Conservation (phyloP, 495 filamentous ascomycete species). For the Tetracladium setigerum region DNA sequence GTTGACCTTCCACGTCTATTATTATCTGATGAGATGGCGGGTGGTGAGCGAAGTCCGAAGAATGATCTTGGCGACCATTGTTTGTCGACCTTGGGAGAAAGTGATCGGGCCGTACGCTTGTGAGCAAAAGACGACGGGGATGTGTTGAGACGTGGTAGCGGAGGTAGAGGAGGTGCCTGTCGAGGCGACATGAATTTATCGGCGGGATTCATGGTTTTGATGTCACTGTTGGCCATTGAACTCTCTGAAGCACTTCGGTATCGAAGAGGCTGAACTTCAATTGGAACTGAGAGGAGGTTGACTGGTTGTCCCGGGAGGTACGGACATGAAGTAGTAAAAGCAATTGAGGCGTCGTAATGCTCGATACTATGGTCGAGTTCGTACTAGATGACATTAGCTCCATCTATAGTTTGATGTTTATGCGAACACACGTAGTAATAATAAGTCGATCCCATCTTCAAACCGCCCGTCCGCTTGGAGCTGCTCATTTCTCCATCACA, state of each 20-base stretch:
- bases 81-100: slow-evolving; percentile 33
- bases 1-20: slow-evolving; percentile 14
- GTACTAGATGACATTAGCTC: slow-evolving; percentile 40
- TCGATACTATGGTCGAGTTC: slow-evolving; percentile 69
- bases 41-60: slow-evolving; percentile 13
- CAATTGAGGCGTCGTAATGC: slow-evolving; percentile 59
- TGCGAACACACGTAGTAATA: slow-evolving; percentile 76
- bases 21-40: background rate
- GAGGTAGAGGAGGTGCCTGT: slow-evolving; percentile 43
- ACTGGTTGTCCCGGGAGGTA: slow-evolving; percentile 79
- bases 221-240: slow-evolving; percentile 38
- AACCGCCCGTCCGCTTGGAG: slow-evolving; percentile 61
- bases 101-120: slow-evolving; percentile 37
- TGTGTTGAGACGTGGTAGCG: slow-evolving; percentile 43
- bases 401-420: slow-evolving; percentile 11
- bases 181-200: slow-evolving; percentile 68
- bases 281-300: slow-evolving; percentile 74
- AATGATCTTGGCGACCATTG: slow-evolving; percentile 18
- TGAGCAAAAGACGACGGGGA: slow-evolving; percentile 44
- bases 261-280: slow-evolving; percentile 48
- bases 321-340: slow-evolving; percentile 72
- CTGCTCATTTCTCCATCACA: slow-evolving; percentile 61
- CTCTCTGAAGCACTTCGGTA: slow-evolving; percentile 43
- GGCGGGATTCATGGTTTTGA: slow-evolving; percentile 68
- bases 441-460: slow-evolving; percentile 89